phyloP scores from a whole-genome alignment of 805 yeast species.

The Pichia nanzhaoensis region DNA sequence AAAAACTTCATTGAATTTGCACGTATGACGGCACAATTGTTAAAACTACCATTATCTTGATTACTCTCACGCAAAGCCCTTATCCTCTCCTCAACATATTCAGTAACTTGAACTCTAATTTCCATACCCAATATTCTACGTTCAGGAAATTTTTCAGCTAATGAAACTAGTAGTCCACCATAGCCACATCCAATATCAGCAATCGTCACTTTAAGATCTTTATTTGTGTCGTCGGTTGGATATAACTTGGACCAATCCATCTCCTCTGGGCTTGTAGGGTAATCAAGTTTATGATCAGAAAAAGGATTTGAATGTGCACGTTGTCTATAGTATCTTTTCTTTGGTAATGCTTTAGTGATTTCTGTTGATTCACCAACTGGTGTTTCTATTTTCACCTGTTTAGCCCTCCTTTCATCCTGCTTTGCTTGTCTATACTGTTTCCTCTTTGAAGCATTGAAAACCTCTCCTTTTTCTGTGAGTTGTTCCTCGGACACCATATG shows the following conservation, averaged over 20 bases:
- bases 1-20: constrained; percentile 97
- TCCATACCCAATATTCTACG: constrained; percentile 88
- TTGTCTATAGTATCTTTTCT: constrained; percentile 86
- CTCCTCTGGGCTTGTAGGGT: constrained; percentile 69
- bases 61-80: constrained; percentile 70
- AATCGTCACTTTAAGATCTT: constrained; percentile 55
- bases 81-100: constrained; percentile 92
- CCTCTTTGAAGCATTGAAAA: constrained; percentile 5
- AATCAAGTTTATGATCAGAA: constrained; percentile 87
- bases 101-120: constrained; percentile 94
- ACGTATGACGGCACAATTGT: constrained; percentile 82
- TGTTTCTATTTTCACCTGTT: constrained; percentile 40
- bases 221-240: constrained; percentile 47
- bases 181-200: constrained; percentile 98
- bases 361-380: constrained; percentile 13
- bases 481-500: not conserved
- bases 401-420: constrained; percentile 41
- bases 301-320: constrained; percentile 98
- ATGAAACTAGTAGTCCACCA: constrained; percentile 80
- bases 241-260: constrained; percentile 86
- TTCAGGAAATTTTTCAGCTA: constrained; percentile 72
- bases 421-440: constrained; percentile 12
- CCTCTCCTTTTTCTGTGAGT: not conserved
- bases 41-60: constrained; percentile 39
- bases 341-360: constrained; percentile 43